These are phyloP conservation scores for Penicillium crystallinum DNA, from an alignment of 495 filamentous ascomycete species.

Conservation along the genomic window DNA sequence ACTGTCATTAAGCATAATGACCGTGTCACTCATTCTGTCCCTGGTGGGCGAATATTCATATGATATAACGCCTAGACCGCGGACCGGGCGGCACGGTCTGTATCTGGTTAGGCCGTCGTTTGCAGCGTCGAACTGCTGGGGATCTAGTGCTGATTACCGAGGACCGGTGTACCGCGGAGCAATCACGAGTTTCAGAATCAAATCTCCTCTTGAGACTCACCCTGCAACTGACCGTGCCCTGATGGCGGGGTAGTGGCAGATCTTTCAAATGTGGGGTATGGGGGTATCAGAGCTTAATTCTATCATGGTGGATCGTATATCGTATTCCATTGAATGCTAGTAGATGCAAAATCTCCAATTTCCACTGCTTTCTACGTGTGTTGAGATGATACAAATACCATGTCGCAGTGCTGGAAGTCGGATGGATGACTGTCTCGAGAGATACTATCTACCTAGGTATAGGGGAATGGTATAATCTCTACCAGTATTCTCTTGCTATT, in stretches of 20 bases:
- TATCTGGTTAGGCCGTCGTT: background rate
- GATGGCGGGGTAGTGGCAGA: background rate
- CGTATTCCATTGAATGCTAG: background rate
- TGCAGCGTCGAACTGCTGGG: background rate
- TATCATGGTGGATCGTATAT: background rate
- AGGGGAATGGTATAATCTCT: no score
- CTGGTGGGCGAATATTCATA: background rate
- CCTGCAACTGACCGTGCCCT: background rate
- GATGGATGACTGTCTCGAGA: no score
- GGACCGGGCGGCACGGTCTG: background rate
- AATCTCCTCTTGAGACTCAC: no score
- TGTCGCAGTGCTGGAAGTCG: no score
- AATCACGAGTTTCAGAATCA: background rate
- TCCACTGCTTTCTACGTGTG: no score
- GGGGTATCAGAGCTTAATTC: background rate
- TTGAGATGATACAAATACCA: no score
- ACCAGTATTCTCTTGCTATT: no score
- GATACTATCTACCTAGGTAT: no score
- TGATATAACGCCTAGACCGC: background rate
- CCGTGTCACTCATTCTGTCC: background rate
- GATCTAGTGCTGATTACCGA: background rate
- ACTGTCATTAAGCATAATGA: no score
- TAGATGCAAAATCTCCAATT: no score
- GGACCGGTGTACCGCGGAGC: background rate
- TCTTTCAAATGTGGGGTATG: background rate